Evolutionary conservation across 1,284 basidiomycete genomes (phyloP), one percentile per base, ranked within the genome.

Genomic region (Bjerkandera adusta): DNA sequence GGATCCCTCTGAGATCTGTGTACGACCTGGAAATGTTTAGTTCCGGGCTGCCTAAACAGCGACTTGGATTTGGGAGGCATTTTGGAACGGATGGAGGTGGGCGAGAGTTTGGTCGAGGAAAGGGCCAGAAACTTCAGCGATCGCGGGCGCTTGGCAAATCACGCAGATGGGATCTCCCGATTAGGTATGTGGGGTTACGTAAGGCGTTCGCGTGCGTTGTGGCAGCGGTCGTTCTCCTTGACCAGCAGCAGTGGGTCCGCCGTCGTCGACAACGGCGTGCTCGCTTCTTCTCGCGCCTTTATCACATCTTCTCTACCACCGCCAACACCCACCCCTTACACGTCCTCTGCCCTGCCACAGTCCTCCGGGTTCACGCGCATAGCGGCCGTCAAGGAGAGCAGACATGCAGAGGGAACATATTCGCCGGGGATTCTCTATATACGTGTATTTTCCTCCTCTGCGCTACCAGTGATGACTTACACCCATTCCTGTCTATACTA

Each of bases 1-100:
- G 97, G 95, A 70, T 99, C 97, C 47, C 96, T 76, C 62, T 95
- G 93, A 8, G 96, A 98, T 52, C 97, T 81, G 66, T 99, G 94
- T 21, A 99, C 95, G 40, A 99, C 88, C 73, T 98, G 93, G 60
- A 95, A 98, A 67, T 97, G 93, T 64, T 89, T 84, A 47, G 89
- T 83, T 5, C 89, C 88, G 8, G 92, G 89, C 58, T 85, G 85
- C 54, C 93, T 85, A 72, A 91, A 99, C 59, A 94, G 83, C 22
- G 93, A 96, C 67, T 85, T 89, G 30, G 40, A 33, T 5, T n/a
- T 20, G n/a, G 20, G 35, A 32, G 13, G 41, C 22, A 24, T 10
- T 25, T 36, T 13, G 36, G 20, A 32, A 26, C 16, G 30, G 21
- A 21, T n/a, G 38, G 35, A 32, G 34, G 43, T 16, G 21, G 5